Evolutionary conservation across 2,329 filamentous ascomycete genomes (phyloP).

Genomic region (Clarireedia homoeocarpa): DNA sequence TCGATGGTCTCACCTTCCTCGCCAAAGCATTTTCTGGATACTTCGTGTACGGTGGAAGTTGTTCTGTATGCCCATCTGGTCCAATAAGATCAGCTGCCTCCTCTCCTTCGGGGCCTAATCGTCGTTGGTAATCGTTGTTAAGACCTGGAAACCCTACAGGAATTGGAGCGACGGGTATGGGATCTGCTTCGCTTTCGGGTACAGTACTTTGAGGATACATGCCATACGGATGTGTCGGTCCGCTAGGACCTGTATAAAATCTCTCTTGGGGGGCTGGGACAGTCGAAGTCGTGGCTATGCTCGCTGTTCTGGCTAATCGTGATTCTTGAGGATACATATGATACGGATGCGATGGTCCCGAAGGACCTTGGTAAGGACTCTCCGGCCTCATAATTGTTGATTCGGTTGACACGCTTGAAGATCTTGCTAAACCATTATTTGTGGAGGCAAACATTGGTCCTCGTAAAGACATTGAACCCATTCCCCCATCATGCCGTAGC

Average conservation of each 20-base stretch:
- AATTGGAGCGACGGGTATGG: conserved; percentile 35
- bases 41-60: conserved; percentile 83
- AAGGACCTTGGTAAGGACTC: conserved; percentile 51
- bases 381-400: conserved; percentile 31
- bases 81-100: conserved; percentile 83
- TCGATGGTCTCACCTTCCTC: conserved; percentile 40
- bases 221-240: conserved; percentile 76
- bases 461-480: conserved; percentile 24
- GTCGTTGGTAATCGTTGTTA: conserved; percentile 57
- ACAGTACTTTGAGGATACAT: conserved; percentile 79
- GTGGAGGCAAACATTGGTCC: conserved; percentile 14
- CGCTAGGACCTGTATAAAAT: conserved; percentile 51
- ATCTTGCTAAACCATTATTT: conserved; percentile 13
- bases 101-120: conserved; percentile 72
- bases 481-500: conserved; percentile 43
- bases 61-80: conserved; percentile 81
- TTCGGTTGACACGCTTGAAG: conserved; percentile 25
- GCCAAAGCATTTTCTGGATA: conserved; percentile 69
- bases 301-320: conserved; percentile 41
- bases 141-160: conserved; percentile 70
- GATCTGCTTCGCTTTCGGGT: conserved; percentile 37
- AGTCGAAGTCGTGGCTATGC: conserved; percentile 66
- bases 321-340: conserved; percentile 79
- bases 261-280: conserved; percentile 46
- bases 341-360: conserved; percentile 76